Evolutionary conservation across 331 rosid species (phyloP), one percentile per base, ranked within the genome.

Genomic region (Saraca asoca): DNA sequence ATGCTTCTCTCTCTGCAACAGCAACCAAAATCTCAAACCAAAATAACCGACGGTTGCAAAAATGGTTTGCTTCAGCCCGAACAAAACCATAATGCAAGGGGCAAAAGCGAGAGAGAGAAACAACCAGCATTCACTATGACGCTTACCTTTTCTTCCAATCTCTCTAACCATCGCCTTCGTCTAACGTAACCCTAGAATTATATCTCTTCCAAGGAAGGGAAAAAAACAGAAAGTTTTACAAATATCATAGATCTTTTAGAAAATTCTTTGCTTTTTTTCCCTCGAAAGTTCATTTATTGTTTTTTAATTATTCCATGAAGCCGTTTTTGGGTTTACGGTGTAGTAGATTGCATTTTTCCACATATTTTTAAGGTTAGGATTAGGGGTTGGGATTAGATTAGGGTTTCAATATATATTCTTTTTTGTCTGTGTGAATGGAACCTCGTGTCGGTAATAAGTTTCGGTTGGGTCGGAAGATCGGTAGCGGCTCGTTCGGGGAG

Each of bases 401-500:
- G 83, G 85, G 82, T 64, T 81, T 81, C 75, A 2, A 54, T 19
- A 48, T 24, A n/a, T n/a, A n/a, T n/a, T n/a, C n/a, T n/a, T n/a
- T 43, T 45, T 58, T 42, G 0, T 7, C 13, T 43, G 15, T 50
- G 61, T 62, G 74, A 71, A 94, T 94, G 99, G 99, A 94, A 75
- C 95, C 97, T 83, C 99, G 97, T 56, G 96, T 94, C 64, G 97
- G 95, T 15, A 91, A 89, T 58, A 94, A 85, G 88, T 94, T 88
- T 79, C 90, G 95, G 43, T 75, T 94, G 31, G 97, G 99, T 50
- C 84, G 97, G 66, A 94, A 94, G 87, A 88, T 94, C 87, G 99
- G 99, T 31, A 86, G 99, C 78, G 96, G 99, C 51, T 94, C 99
- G 31, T 94, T 94, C 29, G 98, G 98, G n/a, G 97, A 93, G 95